Percentiles rank a stretch among this genome's conserved stretches.
Conservation (phyloP, 495 filamentous ascomycete genomes). For the Pseudoneurospora amorphoporcata region DNA sequence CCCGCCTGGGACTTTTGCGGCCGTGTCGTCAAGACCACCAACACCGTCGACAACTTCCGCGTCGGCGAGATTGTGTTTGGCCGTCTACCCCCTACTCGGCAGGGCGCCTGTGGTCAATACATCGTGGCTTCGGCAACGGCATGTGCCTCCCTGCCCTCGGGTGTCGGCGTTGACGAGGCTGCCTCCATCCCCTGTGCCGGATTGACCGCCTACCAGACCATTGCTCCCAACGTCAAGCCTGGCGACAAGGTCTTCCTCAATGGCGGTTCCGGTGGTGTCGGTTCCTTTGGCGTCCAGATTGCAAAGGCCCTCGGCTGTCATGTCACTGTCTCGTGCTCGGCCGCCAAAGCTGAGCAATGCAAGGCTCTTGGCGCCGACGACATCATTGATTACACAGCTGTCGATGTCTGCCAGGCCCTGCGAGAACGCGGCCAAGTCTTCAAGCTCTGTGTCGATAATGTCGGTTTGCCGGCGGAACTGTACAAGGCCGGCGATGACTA, state of each 20-base stretch:
- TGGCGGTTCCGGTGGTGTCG: slow-evolving; percentile 54
- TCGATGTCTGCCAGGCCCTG: slow-evolving; percentile 39
- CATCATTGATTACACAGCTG: slow-evolving; percentile 56
- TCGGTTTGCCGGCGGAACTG: slow-evolving; percentile 37
- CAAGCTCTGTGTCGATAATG: slow-evolving; percentile 51
- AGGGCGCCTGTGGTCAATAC: slow-evolving; percentile 50
- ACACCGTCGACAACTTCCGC: slow-evolving; percentile 23
- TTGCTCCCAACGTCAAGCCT: slow-evolving; percentile 42
- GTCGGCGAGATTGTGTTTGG: slow-evolving; percentile 52
- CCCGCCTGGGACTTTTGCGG: slow-evolving; percentile 58
- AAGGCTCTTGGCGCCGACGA: slow-evolving; percentile 53
- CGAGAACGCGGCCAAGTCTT: slow-evolving; percentile 42
- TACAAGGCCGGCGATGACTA: slow-evolving; percentile 49
- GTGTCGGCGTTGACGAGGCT: slow-evolving; percentile 38
- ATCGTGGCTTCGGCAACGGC: slow-evolving; percentile 18
- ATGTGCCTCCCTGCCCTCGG: slow-evolving; percentile 36
- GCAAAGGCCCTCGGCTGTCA: slow-evolving; percentile 55
- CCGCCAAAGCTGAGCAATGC: slow-evolving; percentile 46
- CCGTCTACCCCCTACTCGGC: slow-evolving; percentile 23
- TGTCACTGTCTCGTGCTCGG: slow-evolving; percentile 52
- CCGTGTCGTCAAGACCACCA: slow-evolving; percentile 37
- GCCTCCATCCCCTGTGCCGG: slow-evolving; percentile 47
- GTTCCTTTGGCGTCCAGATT: slow-evolving; percentile 53
- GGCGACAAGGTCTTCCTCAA: slow-evolving; percentile 58
- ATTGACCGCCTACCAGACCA: slow-evolving; percentile 47